Conservation (phyloP, 139 green algal species). For the Micromonas pusilla region DNA sequence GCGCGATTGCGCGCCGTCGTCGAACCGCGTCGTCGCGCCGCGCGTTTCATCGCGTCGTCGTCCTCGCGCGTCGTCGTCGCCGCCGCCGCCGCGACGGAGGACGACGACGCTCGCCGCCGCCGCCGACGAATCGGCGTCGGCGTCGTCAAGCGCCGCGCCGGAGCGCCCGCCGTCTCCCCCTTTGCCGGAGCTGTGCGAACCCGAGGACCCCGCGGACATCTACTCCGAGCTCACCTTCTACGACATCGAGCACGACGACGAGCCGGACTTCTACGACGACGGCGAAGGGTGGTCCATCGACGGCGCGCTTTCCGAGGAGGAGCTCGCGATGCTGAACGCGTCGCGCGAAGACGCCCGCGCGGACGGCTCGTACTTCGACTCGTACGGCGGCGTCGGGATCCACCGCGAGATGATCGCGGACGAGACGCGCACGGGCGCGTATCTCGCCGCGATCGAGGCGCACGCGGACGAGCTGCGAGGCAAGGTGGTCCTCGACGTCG, state of each 20-base stretch:
- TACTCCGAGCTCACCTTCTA: background rate
- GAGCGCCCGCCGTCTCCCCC: too few species aligned
- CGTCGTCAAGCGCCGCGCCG: too few species aligned
- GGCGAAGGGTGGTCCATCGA: background rate
- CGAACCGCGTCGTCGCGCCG: too few species aligned
- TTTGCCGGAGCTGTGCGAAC: too few species aligned
- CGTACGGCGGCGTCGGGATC: slow-evolving; percentile 76
- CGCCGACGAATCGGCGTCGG: too few species aligned
- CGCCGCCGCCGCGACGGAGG: too few species aligned
- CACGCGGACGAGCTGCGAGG: slow-evolving; percentile 63
- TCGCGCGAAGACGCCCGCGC: background rate
- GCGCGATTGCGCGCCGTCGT: too few species aligned
- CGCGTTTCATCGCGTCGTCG: too few species aligned
- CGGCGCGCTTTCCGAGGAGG: background rate
- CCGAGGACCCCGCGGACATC: background rate
- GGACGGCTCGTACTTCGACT: slow-evolving; percentile 68
- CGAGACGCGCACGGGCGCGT: slow-evolving; percentile 69
- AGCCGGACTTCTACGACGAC: background rate
- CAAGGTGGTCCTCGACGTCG: slow-evolving; percentile 61
- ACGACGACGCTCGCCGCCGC: too few species aligned
- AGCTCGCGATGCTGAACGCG: background rate
- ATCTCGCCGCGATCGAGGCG: slow-evolving; percentile 73
- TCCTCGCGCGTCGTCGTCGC: too few species aligned
- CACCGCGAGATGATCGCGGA: slow-evolving; percentile 95
- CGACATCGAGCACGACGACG: slow-evolving; percentile 1